phyloP scores from a whole-genome alignment of 78 protist species.

The Polysphondylium violaceum region DNA sequence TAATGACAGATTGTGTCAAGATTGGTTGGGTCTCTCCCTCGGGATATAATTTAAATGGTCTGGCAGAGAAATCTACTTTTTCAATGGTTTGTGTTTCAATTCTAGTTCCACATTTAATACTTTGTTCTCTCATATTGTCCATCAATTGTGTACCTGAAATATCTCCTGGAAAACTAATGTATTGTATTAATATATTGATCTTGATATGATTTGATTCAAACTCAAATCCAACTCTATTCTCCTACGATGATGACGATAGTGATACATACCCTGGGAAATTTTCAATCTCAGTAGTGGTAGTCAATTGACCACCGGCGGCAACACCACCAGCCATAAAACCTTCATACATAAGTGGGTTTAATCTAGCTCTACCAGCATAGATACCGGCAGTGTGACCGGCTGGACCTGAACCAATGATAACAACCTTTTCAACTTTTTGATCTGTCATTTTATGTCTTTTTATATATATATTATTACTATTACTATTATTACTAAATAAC shows the following conservation, averaged over 20 bases:
- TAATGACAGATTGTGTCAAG: slow-evolving; percentile 79
- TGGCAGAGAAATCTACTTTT: slow-evolving; percentile 27
- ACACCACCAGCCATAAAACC: slow-evolving; percentile 86
- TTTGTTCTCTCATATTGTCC: slow-evolving; percentile 81
- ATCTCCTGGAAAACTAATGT: slow-evolving; percentile 59
- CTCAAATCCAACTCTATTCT: no score
- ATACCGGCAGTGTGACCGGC: slow-evolving; percentile 95
- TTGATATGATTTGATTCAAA: background rate
- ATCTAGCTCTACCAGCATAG: slow-evolving; percentile 87
- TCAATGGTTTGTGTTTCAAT: slow-evolving; percentile 56
- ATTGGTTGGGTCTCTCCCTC: slow-evolving; percentile 25
- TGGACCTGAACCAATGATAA: slow-evolving; percentile 94
- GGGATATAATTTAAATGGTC: slow-evolving; percentile 55
- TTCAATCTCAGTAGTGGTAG: slow-evolving; percentile 92
- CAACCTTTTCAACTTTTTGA: slow-evolving; percentile 64
- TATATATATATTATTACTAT: background rate
- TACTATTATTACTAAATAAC: background rate
- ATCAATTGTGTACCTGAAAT: slow-evolving; percentile 85
- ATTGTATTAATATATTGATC: background rate
- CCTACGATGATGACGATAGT: no score
- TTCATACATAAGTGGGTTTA: slow-evolving; percentile 77
- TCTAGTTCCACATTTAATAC: slow-evolving; percentile 68
- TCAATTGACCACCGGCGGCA: slow-evolving; percentile 91
- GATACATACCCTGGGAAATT: slow-evolving; percentile 92
- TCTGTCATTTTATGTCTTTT: background rate